Base-by-base conservation (phyloP, 1,284 basidiomycete genomes). In the Meira nashicola region DNA sequence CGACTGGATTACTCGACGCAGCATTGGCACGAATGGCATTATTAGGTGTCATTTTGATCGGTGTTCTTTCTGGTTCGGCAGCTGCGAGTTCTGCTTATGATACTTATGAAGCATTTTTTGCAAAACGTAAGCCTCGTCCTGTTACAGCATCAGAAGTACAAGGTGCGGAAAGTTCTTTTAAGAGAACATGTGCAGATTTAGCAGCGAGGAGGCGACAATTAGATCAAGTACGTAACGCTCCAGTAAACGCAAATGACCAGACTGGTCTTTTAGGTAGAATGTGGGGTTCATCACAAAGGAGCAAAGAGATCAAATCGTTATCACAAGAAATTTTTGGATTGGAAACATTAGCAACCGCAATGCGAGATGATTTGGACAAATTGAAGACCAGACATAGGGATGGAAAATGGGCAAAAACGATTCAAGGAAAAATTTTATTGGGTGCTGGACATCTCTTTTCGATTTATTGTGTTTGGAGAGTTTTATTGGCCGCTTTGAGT, bases 71-170 rank as follows among this genome's bases (percentile, higher is more conserved):
- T 0, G 80, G 80, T 3, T 79, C 76, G 8, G 79, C 76, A 39
- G 79, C 80, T 0, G 70, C 79, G 23, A 79, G 78, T 49, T 78
- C 79, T 0, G 80, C 80, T 0, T 79, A 77, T 77, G 77, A 80
- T 50, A 79, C 79, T 14, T 79, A 72, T 60, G 79, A 81, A 55
- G 76, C 48, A 54, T 62, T 59, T 48, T 69, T 14, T 68, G 66
- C 0, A 63, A 71, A 25, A 64, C 64, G 73, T 8, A 39, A n/a
- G 38, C 56, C 37, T 9, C 12, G 37, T 40, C 25, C 28, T n/a
- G 50, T 53, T 15, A 55, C 52, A 9, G 46, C 53, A 37, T 46
- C 39, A 28, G 61, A 63, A 17, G 57, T 59, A 1, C 37, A 51
- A 14, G 44, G 17, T 25, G 56, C 61, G 21, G 55, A 63, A 46